A percentile compares a stretch with the other conserved stretches of the same genome.
phyloP scores from a whole-genome alignment of 1,284 basidiomycete species.

The Marasmius sp. region DNA sequence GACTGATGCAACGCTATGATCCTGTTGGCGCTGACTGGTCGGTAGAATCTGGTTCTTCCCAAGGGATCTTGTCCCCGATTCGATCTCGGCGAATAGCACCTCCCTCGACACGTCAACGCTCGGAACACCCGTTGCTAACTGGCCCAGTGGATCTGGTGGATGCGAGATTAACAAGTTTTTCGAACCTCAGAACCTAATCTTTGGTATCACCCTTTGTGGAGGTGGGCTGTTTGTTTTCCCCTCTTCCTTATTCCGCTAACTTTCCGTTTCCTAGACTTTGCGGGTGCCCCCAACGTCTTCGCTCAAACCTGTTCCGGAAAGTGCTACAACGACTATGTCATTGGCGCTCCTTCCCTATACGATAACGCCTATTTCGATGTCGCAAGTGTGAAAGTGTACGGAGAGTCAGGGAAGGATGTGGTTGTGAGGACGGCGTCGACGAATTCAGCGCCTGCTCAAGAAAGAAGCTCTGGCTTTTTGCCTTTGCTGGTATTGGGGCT shows the following conservation, averaged over 20 bases:
- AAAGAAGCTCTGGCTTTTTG: background rate
- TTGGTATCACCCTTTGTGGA: slow-evolving; percentile 78
- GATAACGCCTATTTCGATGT: slow-evolving; percentile 12
- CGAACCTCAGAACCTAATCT: slow-evolving; percentile 63
- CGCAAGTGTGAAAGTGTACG: slow-evolving; percentile 6
- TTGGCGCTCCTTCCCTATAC: slow-evolving; percentile 10
- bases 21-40: background rate
- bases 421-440: background rate
- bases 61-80: slow-evolving; percentile 57
- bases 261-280: slow-evolving; percentile 32
- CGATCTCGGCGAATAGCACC: slow-evolving; percentile 51
- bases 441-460: background rate
- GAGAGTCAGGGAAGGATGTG: slow-evolving; percentile 4
- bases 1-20: background rate
- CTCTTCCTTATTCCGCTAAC: background rate
- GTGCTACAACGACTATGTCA: slow-evolving; percentile 46
- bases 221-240: slow-evolving; percentile 36
- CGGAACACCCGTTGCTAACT: slow-evolving; percentile 70
- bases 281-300: slow-evolving; percentile 54
- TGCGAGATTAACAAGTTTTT: slow-evolving; percentile 67
- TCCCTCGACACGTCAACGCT: slow-evolving; percentile 64
- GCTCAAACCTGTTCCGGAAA: slow-evolving; percentile 61
- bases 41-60: slow-evolving; percentile 75
- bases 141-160: slow-evolving; percentile 45
- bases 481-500: too few species aligned